Evolutionary conservation across 208 protist species (phyloP), one percentile per base, ranked within the genome.

Genomic region (Trypanosoma platydactyli): DNA sequence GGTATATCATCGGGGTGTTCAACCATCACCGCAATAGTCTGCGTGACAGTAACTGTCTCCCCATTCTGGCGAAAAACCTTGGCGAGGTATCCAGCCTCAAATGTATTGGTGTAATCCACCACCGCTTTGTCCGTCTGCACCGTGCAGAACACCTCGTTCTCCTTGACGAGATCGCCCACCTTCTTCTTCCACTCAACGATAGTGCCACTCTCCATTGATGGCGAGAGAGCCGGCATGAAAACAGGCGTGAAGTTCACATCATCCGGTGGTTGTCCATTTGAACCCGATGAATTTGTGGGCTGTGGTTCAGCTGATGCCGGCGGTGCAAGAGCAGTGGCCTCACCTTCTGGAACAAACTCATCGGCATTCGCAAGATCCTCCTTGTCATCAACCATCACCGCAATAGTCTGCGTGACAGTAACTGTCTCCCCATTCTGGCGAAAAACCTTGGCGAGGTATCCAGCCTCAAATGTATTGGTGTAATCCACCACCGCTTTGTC

Each of bases 41-140:
- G 83, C 38, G 91, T 82, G 11, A 98, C 85, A 5, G 58, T 0
- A 22, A 93, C 79, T 15, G 88, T 80, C 24, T 84, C 71, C 29
- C 95, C 95, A 53, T 83, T 92, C 42, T 81, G 46, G 40, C 88
- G 75, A 38, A 98, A 88, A 58, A 99, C 97, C 79, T 98, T 98
- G 9, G 97, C 98, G 18, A 99, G 71, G 71, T 97, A 97, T 64
- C 97, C 98, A 3, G 68, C 55, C 27, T 98, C 96, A 38, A 98
- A 98, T 30, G 79, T 83, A 64, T 91, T 88, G 50, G 98, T 97
- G 74, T 97, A 98, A 77, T 98, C 97, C 66, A 98, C 91, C 0
- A 97, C 96, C 15, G 98, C 97, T 88, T 99, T 99, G 83, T 99
- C 98, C 4, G 98, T 99, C 85, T 99, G 95, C 33, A 98, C 85